Evolutionary conservation across 768 basidiomycete species (phyloP).

Genomic region (Boletus insuetus): DNA sequence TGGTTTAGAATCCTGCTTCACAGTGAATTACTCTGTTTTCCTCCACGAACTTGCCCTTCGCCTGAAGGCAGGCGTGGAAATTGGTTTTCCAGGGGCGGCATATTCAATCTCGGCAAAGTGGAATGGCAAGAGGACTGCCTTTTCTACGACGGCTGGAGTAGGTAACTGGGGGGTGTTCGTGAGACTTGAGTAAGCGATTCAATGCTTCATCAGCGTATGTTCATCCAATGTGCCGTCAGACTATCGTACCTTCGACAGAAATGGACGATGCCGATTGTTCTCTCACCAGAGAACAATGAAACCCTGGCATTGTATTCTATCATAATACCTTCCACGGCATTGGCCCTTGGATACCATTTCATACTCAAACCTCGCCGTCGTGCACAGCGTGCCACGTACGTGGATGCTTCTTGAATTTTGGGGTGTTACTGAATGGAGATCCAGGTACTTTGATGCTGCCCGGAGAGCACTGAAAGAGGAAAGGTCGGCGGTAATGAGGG

Average conservation of each 20-base stretch:
- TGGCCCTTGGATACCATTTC: conserved; percentile 55
- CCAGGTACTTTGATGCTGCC: conserved; percentile 65
- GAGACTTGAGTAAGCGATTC: conserved; percentile 47
- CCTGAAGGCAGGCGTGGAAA: conserved; percentile 48
- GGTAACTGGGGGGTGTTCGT: conserved; percentile 48
- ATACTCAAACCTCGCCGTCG: conserved; percentile 55
- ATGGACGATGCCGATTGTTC: conserved; percentile 53
- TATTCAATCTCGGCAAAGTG: conserved; percentile 48
- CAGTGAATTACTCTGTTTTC: conserved; percentile 49
- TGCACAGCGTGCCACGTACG: conserved; percentile 52
- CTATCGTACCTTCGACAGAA: conserved; percentile 56
- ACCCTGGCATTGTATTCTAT: conserved; percentile 48
- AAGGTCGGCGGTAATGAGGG: conserved; percentile 57
- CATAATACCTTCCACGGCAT: conserved; percentile 53
- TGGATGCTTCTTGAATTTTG: conserved; percentile 7
- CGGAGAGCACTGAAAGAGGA: conserved; percentile 62
- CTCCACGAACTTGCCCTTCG: conserved; percentile 56
- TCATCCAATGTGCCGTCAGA: conserved; percentile 34
- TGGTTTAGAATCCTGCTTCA: conserved; percentile 45
- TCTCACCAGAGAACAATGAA: conserved; percentile 50
- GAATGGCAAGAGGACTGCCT: conserved; percentile 42
- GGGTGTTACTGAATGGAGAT: conserved; percentile 17
- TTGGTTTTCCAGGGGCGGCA: conserved; percentile 43
- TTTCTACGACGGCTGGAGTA: conserved; percentile 45
- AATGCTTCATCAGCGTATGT: conserved; percentile 7